Conservation (phyloP, 169 alveolate genomes). For the Cryptosporidium andersoni region DNA sequence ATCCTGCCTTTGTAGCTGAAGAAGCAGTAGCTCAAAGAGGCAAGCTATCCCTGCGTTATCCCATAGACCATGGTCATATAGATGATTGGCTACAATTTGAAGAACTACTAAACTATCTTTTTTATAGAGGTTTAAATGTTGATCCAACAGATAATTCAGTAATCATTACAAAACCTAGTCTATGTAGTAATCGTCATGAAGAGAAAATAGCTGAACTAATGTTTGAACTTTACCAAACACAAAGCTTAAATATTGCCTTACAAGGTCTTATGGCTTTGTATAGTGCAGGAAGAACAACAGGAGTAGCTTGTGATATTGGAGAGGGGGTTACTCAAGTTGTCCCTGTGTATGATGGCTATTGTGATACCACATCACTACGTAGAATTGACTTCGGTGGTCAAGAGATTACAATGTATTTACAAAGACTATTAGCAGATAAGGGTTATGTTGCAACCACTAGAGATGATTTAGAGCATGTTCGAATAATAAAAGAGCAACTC, state of each 20-base stretch:
- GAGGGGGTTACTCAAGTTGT: constrained; percentile 86
- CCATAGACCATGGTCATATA: constrained; percentile 81
- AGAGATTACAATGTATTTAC: constrained; percentile 85
- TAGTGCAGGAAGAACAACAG: constrained; percentile 87
- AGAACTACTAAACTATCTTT: constrained; percentile 73
- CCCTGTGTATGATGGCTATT: constrained; percentile 89
- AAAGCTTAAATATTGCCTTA: constrained; percentile 82
- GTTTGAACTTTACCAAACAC: constrained; percentile 82
- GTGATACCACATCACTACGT: constrained; percentile 80
- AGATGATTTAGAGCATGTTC: constrained; percentile 78
- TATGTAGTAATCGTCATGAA: constrained; percentile 73
- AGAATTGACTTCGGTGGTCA: constrained; percentile 86
- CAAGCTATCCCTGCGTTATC: constrained; percentile 72
- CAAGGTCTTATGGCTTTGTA: constrained; percentile 86
- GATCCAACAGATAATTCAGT: constrained; percentile 74
- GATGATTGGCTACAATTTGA: constrained; percentile 80
- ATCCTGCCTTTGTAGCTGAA: constrained; percentile 80
- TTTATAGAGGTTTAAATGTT: constrained; percentile 69
- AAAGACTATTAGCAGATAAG: constrained; percentile 79
- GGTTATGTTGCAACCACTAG: constrained; percentile 82
- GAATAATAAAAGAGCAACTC: constrained; percentile 81
- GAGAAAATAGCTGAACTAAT: constrained; percentile 84
- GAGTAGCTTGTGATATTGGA: constrained; percentile 87
- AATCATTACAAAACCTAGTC: constrained; percentile 78
- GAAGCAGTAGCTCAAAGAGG: constrained; percentile 76